Percentiles rank a stretch among this genome's conserved stretches.
phyloP scores from a whole-genome alignment of 208 protist species.

The Phytomonas serpens region DNA sequence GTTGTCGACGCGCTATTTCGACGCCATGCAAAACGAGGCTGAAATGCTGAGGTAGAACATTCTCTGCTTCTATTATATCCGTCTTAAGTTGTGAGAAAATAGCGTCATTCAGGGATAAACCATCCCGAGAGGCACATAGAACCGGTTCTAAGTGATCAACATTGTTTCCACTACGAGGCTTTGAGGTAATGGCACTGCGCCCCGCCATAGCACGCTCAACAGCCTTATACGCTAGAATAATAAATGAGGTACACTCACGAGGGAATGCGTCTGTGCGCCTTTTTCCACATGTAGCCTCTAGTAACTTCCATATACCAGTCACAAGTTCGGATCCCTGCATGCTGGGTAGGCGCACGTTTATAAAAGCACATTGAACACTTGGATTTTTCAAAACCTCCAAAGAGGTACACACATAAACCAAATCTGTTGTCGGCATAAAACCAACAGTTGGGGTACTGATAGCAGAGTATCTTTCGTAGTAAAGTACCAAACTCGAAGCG shows the following conservation, averaged over 20 bases:
- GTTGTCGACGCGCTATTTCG: conserved; percentile 24
- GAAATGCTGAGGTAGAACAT: conserved; percentile 17
- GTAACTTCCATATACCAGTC: conserved; percentile 39
- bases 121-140: not conserved
- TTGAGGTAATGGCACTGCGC: not conserved
- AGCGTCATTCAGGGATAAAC: not conserved
- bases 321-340: conserved; percentile 56
- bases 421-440: conserved; percentile 39
- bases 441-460: conserved; percentile 57
- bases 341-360: conserved; percentile 45
- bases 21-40: conserved; percentile 27
- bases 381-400: conserved; percentile 15
- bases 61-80: not conserved
- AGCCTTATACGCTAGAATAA: conserved; percentile 32
- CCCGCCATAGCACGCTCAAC: not conserved
- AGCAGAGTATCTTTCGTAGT: conserved; percentile 50
- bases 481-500: conserved; percentile 48
- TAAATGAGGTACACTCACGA: conserved; percentile 30
- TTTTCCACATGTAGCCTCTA: conserved; percentile 34
- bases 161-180: not conserved
- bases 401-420: conserved; percentile 45
- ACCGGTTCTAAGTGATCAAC: not conserved
- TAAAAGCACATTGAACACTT: conserved; percentile 21
- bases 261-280: conserved; percentile 46
- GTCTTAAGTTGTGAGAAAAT: not conserved